These are phyloP conservation scores for Clarireedia homoeocarpa DNA, from an alignment of 2,329 filamentous ascomycete species.

Conservation along the genomic window DNA sequence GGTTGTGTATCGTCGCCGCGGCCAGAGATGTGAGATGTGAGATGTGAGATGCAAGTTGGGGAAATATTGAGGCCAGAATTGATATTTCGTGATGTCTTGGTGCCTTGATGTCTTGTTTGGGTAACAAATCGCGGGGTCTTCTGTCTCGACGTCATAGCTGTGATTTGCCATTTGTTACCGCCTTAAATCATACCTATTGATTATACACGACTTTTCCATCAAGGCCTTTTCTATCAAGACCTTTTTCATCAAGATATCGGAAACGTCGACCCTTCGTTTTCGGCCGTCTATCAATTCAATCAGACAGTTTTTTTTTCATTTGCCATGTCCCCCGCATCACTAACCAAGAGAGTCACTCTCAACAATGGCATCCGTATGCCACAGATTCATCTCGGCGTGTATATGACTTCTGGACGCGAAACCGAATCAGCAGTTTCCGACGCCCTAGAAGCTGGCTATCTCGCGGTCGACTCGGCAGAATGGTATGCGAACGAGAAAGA, in stretches of 20 bases:
- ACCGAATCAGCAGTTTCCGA: slow-evolving; percentile 45
- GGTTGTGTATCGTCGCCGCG: neutral
- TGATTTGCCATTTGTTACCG: neutral
- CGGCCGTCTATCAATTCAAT: neutral
- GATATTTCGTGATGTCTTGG: too few species aligned
- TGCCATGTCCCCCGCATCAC: neutral
- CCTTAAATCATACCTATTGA: neutral
- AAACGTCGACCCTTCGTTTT: neutral
- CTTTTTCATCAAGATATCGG: neutral
- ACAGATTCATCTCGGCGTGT: slow-evolving; percentile 66
- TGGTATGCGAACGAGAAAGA: slow-evolving; percentile 63
- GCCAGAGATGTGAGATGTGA: too few species aligned
- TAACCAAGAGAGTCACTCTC: neutral
- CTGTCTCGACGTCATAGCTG: neutral
- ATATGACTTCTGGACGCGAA: slow-evolving; percentile 58
- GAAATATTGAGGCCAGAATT: too few species aligned
- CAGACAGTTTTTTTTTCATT: neutral
- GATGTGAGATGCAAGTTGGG: neutral
- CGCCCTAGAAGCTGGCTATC: slow-evolving; percentile 40
- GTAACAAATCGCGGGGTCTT: neutral
- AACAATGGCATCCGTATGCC: slow-evolving; percentile 47
- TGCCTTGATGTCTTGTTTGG: too few species aligned
- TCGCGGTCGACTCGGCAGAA: slow-evolving; percentile 45
- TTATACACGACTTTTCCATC: too few species aligned
- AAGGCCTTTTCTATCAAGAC: too few species aligned